A percentile compares a stretch with the other conserved stretches of the same genome.
phyloP scores from a whole-genome alignment of 768 basidiomycete genomes.

The Pleurotus djamor region DNA sequence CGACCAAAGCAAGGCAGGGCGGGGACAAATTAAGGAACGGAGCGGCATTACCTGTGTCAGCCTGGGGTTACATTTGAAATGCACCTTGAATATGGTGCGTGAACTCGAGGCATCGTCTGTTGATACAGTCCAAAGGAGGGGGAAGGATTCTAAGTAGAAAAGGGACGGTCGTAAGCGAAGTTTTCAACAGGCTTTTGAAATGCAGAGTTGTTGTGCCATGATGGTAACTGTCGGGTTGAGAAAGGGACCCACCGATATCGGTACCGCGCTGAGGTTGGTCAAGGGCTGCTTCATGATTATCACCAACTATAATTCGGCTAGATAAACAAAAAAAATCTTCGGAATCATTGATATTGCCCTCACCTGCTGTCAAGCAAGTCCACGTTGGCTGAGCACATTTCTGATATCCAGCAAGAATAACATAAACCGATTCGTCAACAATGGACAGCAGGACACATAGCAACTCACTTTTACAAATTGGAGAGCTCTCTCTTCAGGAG shows the following conservation, averaged over 20 bases:
- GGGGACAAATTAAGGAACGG: not conserved
- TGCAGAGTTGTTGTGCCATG: not conserved
- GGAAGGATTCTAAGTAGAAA: not conserved
- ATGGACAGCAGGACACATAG: not conserved
- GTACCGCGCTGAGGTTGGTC: not conserved
- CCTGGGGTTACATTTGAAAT: constrained; percentile 4
- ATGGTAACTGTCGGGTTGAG: not conserved
- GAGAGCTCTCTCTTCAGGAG: not conserved
- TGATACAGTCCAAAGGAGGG: not conserved
- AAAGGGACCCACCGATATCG: not conserved
- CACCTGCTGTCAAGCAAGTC: not conserved
- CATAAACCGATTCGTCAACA: not conserved
- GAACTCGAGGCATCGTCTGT: not conserved
- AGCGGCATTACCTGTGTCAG: not conserved
- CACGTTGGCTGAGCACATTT: not conserved
- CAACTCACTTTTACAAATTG: constrained; percentile 1
- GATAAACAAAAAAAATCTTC: not conserved
- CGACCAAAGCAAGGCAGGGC: not conserved
- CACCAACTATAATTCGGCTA: not conserved
- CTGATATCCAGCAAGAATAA: not conserved
- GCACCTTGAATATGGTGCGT: not conserved
- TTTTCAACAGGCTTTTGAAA: not conserved
- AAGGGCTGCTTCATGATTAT: not conserved
- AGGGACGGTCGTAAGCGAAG: not conserved
- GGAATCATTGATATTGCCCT: not conserved